These are phyloP conservation scores for Phoma sp. DNA, from an alignment of 2,329 filamentous ascomycete species.

Conservation along the genomic window DNA sequence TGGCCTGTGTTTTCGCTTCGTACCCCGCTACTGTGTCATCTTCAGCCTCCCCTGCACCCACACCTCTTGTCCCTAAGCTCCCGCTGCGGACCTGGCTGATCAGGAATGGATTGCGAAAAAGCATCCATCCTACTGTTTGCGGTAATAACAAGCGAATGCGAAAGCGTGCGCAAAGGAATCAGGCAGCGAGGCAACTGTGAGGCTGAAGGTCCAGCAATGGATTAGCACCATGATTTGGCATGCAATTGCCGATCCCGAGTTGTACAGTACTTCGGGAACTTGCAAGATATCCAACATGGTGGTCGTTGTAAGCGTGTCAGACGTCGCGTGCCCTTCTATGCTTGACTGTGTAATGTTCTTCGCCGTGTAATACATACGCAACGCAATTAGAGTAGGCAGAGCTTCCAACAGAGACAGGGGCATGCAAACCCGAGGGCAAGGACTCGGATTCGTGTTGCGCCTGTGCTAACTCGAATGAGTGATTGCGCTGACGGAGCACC, in stretches of 20 bases:
- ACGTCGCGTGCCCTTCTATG: constrained; percentile 5
- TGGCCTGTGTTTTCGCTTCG: constrained; percentile 20
- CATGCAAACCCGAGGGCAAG: constrained; percentile 13
- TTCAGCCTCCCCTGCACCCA: constrained; percentile 15
- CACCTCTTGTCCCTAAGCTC: constrained; percentile 11
- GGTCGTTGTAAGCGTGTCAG: constrained; percentile 3
- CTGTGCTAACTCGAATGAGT: constrained; percentile 8
- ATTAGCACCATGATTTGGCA: neutral
- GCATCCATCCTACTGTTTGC: constrained; percentile 1
- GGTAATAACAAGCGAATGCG: constrained; percentile 12
- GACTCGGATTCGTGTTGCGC: constrained; percentile 16
- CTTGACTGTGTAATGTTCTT: neutral
- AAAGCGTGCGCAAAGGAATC: neutral
- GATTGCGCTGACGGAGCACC: constrained; percentile 2
- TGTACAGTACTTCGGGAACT: neutral
- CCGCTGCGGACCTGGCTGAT: constrained; percentile 10
- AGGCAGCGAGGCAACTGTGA: neutral
- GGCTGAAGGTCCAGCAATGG: neutral
- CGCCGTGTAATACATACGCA: neutral
- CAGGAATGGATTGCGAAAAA: constrained; percentile 12
- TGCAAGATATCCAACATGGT: neutral
- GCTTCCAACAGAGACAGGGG: constrained; percentile 5
- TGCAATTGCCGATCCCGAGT: neutral
- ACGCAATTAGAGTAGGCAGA: neutral
- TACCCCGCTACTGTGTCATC: constrained; percentile 26